Percentiles rank a stretch among this genome's conserved stretches.
Evolutionary conservation across 306 rosid genomes (phyloP).

Genomic region (Cicer arietinum): DNA sequence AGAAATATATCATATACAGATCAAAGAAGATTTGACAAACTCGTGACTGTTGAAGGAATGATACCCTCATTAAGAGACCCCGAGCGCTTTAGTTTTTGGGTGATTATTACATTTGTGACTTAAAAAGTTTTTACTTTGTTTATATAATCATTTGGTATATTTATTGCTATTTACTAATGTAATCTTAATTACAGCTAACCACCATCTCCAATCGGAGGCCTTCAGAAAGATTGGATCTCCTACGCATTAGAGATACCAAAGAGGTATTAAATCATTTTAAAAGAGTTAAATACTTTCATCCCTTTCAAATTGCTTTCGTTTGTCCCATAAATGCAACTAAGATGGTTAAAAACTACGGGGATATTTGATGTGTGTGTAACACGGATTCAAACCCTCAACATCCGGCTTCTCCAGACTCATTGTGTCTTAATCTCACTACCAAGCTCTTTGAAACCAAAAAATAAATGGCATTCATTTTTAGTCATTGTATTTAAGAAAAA

Average conservation of each 20-base stretch:
- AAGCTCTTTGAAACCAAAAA: too few relatives aligned
- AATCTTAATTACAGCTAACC: conserved; percentile 63
- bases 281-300: background rate
- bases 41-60: conserved; percentile 73
- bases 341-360: too few relatives aligned
- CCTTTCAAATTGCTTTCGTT: background rate
- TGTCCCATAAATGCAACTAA: too few relatives aligned
- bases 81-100: conserved; percentile 97
- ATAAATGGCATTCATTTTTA: background rate
- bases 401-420: too few relatives aligned
- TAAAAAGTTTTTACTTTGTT: background rate
- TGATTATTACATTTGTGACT: conserved; percentile 37
- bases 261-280: conserved; percentile 63
- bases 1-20: conserved; percentile 51
- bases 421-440: too few relatives aligned
- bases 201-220: conserved; percentile 85
- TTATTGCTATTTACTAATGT: conserved; percentile 25
- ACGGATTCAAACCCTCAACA: too few relatives aligned
- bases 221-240: conserved; percentile 79
- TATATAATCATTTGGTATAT: background rate
- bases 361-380: too few relatives aligned
- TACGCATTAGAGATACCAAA: conserved; percentile 72
- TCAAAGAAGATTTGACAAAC: conserved; percentile 78
- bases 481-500: background rate
- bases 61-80: conserved; percentile 84